These are phyloP conservation scores for Ganoderma lucidum DNA, from an alignment of 1,284 basidiomycete species.

Conservation along the genomic window DNA sequence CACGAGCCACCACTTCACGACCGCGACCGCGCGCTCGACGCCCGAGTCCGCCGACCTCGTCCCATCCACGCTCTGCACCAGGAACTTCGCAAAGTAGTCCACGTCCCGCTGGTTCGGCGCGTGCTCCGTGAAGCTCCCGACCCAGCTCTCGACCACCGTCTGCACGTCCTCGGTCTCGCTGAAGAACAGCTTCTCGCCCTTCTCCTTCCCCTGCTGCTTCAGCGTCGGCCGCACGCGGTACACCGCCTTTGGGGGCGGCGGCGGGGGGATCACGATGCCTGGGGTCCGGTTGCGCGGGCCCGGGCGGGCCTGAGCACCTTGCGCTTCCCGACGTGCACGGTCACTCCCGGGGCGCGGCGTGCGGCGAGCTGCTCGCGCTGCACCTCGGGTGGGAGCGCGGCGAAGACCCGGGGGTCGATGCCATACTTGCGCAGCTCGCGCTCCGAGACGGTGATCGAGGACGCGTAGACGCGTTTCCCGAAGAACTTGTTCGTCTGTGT, in stretches of 20 bases:
- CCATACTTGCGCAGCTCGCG: constrained; percentile 67
- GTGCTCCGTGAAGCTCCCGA: constrained; percentile 62
- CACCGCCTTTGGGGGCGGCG: constrained; percentile 60
- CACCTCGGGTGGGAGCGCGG: constrained; percentile 66
- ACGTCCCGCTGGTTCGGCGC: constrained; percentile 76
- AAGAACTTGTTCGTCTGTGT: constrained; percentile 56
- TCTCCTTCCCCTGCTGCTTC: constrained; percentile 59
- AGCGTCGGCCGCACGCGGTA: constrained; percentile 57
- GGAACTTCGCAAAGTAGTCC: constrained; percentile 72
- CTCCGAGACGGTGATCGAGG: constrained; percentile 41
- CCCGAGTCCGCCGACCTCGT: constrained; percentile 61
- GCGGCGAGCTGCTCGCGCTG: constrained; percentile 77
- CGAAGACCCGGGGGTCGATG: constrained; percentile 78
- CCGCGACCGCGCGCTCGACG: constrained; percentile 69
- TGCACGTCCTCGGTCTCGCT: constrained; percentile 75
- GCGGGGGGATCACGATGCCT: constrained; percentile 47
- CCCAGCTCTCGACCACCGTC: constrained; percentile 75
- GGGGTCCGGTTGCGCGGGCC: constrained; percentile 30
- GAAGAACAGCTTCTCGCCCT: constrained; percentile 61
- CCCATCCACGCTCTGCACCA: constrained; percentile 69
- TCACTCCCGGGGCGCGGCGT: constrained; percentile 51
- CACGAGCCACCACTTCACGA: too few species aligned
- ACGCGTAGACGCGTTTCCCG: constrained; percentile 39
- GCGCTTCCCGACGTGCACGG: constrained; percentile 31
- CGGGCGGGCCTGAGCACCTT: constrained; percentile 61